Evolutionary conservation across 768 basidiomycete genomes (phyloP).

Genomic region (Boletus tylopilopsis): DNA sequence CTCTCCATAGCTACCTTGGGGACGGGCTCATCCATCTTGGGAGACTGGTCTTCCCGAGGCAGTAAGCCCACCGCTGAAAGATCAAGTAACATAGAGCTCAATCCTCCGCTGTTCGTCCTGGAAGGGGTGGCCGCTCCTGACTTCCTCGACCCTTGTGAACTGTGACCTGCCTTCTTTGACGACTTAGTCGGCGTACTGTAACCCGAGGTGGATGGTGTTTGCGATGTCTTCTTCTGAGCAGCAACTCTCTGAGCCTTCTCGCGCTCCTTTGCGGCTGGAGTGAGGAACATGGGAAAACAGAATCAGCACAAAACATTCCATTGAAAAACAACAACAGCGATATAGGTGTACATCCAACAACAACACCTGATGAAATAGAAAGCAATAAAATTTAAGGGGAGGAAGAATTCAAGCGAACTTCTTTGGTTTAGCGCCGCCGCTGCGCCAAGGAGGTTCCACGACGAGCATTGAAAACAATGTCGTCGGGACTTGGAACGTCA

Average conservation of each 20-base stretch:
- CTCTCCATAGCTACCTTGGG: slow-evolving; percentile 67
- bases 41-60: slow-evolving; percentile 39
- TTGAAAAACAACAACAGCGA: slow-evolving; percentile 29
- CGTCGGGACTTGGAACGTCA: slow-evolving; percentile 88
- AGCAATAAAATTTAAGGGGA: slow-evolving; percentile 9
- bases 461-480: slow-evolving; percentile 77
- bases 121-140: slow-evolving; percentile 44
- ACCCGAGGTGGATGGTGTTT: slow-evolving; percentile 36
- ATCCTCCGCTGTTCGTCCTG: slow-evolving; percentile 27
- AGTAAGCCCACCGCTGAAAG: slow-evolving; percentile 69
- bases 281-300: slow-evolving; percentile 32
- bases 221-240: slow-evolving; percentile 41
- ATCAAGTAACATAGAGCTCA: slow-evolving; percentile 65
- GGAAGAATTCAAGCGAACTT: neutral
- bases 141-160: slow-evolving; percentile 29
- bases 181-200: slow-evolving; percentile 38
- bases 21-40: slow-evolving; percentile 41
- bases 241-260: slow-evolving; percentile 64
- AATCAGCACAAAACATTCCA: slow-evolving; percentile 38
- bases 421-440: slow-evolving; percentile 24
- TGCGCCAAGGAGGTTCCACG: slow-evolving; percentile 63
- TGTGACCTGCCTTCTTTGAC: slow-evolving; percentile 37
- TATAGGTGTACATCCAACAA: slow-evolving; percentile 28
- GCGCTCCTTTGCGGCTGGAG: slow-evolving; percentile 72
- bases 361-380: slow-evolving; percentile 15